Evolutionary conservation across 768 basidiomycete genomes (phyloP), one percentile per base, ranked within the genome.

Genomic region (Macrolepiota dolichaula): DNA sequence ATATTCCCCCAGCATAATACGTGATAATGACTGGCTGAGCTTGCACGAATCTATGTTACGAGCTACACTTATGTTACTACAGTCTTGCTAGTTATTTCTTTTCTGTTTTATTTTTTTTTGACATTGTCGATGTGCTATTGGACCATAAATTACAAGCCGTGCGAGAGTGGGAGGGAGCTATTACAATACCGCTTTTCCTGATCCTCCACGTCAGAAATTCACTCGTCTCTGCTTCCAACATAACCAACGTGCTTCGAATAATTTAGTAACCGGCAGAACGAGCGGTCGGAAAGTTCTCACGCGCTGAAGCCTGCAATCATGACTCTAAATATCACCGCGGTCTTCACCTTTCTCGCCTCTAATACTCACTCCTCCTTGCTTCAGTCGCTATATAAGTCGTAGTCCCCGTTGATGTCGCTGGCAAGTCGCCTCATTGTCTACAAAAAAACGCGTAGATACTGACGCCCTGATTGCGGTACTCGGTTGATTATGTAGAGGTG

Each of bases 1-100:
- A 82, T 68, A 77, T 83, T 63, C 82, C 82, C 51, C 52, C 72
- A 22, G 76, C 63, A 72, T 71, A 51, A 77, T 57, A 40, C 37
- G 4, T 59, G 15, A 15, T 35, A 25, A 11, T 22, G 24, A 22
- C 37, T 25, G 47, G 46, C 37, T 40, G 46, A 58, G 17, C 27
- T 32, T 25, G 22, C 47, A 38, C 53, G 24, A 60, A 55, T 55
- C 36, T 61, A 60, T 35, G 59, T 53, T 60, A 60, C 51, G 51
- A 60, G n/a, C 37, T 49, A 47, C 57, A 54, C 52, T 40, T 51
- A 59, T 51, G 49, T 49, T 54, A 61, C 36, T 49, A 54, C 53
- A 49, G 29, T 61, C 59, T 54, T 40, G 59, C 59, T 61, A 61
- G 59, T 61, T 61, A 49, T 50, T 7, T n/a, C 11, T n/a, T n/a